phyloP scores from a whole-genome alignment of 2,329 filamentous ascomycete species.

The Curvularia spicifera region DNA sequence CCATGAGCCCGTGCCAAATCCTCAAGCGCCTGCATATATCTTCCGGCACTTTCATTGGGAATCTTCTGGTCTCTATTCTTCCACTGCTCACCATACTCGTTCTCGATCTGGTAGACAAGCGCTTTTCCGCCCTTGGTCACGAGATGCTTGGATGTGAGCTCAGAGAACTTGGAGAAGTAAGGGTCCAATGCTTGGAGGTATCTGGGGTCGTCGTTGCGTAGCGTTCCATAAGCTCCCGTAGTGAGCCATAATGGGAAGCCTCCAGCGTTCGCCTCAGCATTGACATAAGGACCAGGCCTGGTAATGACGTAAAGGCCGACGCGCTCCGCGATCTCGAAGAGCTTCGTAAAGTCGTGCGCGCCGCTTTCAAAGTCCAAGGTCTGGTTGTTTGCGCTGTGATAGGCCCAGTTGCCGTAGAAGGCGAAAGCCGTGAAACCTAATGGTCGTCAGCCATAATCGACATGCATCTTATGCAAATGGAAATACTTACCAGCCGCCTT shows the following conservation, averaged over 20 bases:
- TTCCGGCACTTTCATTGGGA: conserved; percentile 57
- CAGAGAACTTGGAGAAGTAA: conserved; percentile 60
- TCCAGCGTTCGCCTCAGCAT: conserved; percentile 68
- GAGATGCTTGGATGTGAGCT: conserved; percentile 60
- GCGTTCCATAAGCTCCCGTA: conserved; percentile 62
- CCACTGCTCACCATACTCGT: conserved; percentile 59
- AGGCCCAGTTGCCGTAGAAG: conserved; percentile 58
- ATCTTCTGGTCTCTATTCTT: conserved; percentile 47
- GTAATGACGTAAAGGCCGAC: conserved; percentile 63
- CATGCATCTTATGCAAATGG: not conserved
- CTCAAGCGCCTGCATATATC: conserved; percentile 66
- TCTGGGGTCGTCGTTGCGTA: conserved; percentile 60
- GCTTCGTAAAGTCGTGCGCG: conserved; percentile 60
- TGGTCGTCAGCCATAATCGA: not conserved
- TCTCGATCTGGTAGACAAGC: conserved; percentile 64
- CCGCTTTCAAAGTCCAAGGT: conserved; percentile 60
- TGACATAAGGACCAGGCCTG: conserved; percentile 67
- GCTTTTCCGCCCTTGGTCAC: conserved; percentile 65
- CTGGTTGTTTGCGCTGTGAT: conserved; percentile 54
- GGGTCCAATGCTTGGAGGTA: conserved; percentile 63
- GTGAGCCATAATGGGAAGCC: conserved; percentile 69
- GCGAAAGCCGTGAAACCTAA: conserved; percentile 56
- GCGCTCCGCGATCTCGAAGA: conserved; percentile 61
- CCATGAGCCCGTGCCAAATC: conserved; percentile 61
- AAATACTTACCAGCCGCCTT: conserved; percentile 49